Evolutionary conservation across 2,329 filamentous ascomycete genomes (phyloP).

Genomic region (Aureobasidium sp.): DNA sequence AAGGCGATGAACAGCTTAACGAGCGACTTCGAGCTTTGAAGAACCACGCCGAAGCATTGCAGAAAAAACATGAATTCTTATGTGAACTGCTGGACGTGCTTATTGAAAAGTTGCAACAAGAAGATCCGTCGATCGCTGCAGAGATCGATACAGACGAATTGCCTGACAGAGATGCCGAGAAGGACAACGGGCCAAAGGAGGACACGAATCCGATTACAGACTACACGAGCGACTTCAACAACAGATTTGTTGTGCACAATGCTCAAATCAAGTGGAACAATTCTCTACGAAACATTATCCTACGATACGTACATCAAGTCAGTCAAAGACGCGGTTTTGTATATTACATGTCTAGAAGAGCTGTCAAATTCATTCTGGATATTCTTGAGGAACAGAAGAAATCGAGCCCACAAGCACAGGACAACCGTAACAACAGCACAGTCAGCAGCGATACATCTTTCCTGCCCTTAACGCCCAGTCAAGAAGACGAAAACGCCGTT

Average conservation of each 20-base stretch:
- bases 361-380: slow-evolving; percentile 96
- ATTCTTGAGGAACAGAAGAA: slow-evolving; percentile 92
- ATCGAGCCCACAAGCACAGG: slow-evolving; percentile 40
- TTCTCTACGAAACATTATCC: slow-evolving; percentile 84
- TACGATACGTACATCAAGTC: slow-evolving; percentile 95
- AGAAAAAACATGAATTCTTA: slow-evolving; percentile 52
- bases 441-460: background rate
- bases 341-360: slow-evolving; percentile 92
- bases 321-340: slow-evolving; percentile 92
- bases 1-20: slow-evolving; percentile 39
- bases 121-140: slow-evolving; percentile 43
- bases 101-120: slow-evolving; percentile 47
- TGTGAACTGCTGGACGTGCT: slow-evolving; percentile 50
- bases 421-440: background rate
- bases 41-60: slow-evolving; percentile 48
- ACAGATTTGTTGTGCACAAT: slow-evolving; percentile 97
- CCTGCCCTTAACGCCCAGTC: slow-evolving; percentile 31
- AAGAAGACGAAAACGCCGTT: slow-evolving; percentile 58
- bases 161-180: slow-evolving; percentile 30
- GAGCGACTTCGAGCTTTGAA: slow-evolving; percentile 48
- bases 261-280: slow-evolving; percentile 99
- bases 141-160: slow-evolving; percentile 35
- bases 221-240: slow-evolving; percentile 91
- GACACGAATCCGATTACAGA: slow-evolving; percentile 66
- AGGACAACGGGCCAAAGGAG: slow-evolving; percentile 35